A percentile compares a stretch with the other conserved stretches of the same genome.
Conservation (phyloP, 192 early-diverging fungal species). For the Coemansia sp. region DNA sequence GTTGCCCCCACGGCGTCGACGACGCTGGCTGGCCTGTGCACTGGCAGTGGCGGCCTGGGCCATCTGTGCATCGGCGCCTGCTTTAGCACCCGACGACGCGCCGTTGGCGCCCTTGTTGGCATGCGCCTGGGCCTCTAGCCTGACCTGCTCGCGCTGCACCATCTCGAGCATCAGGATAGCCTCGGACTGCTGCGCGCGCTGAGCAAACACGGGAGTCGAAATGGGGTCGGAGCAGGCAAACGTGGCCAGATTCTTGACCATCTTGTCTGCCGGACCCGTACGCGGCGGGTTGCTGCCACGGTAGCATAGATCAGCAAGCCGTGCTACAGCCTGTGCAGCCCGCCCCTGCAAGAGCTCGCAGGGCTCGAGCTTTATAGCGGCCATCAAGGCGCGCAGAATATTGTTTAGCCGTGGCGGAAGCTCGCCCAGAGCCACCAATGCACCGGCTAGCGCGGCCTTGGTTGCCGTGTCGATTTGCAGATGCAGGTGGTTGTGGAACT, state of each 20-base stretch:
- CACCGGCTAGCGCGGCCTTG: constrained; percentile 68
- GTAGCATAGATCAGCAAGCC: constrained; percentile 38
- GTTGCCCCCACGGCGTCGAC: constrained; percentile 12
- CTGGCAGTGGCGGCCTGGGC: constrained; percentile 35
- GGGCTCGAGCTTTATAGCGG: constrained; percentile 67
- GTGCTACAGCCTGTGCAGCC: constrained; percentile 53
- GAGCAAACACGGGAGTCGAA: constrained; percentile 60
- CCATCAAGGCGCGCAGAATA: constrained; percentile 84
- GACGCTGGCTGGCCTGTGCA: constrained; percentile 38
- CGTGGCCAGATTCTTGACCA: constrained; percentile 81
- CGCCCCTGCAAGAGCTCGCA: constrained; percentile 56
- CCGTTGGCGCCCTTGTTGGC: neutral
- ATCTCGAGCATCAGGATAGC: constrained; percentile 42
- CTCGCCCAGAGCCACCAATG: constrained; percentile 70
- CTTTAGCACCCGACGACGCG: neutral
- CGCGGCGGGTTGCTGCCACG: constrained; percentile 2
- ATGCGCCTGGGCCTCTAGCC: constrained; percentile 1
- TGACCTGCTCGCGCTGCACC: constrained; percentile 35
- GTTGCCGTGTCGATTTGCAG: constrained; percentile 61
- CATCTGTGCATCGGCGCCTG: constrained; percentile 37
- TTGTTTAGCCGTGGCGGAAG: constrained; percentile 82
- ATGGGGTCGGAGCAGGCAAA: constrained; percentile 81
- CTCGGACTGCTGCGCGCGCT: constrained; percentile 27
- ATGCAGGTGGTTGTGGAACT: constrained; percentile 62
- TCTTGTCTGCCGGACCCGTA: constrained; percentile 70